Percentiles rank a stretch among this genome's conserved stretches.
phyloP scores from a whole-genome alignment of 768 basidiomycete genomes.

The Lactarius psammicola region DNA sequence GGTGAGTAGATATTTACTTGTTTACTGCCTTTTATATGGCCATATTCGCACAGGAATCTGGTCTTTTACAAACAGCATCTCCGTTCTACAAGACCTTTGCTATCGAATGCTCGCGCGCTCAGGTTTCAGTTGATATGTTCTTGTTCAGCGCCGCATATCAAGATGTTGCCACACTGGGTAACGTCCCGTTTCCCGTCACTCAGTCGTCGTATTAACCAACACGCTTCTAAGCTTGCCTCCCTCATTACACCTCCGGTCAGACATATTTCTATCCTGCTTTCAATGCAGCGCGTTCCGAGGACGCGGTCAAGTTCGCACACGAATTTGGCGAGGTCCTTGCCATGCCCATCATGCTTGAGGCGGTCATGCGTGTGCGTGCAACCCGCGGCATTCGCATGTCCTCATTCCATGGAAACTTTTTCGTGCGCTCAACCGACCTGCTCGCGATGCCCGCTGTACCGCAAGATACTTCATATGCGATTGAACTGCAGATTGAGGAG shows the following conservation, averaged over 20 bases:
- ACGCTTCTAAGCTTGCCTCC: constrained; percentile 66
- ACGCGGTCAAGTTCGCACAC: constrained; percentile 97
- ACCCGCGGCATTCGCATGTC: constrained; percentile 58
- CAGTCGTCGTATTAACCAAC: background rate
- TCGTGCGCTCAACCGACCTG: constrained; percentile 55
- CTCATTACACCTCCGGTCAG: constrained; percentile 96
- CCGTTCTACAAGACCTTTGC: constrained; percentile 98
- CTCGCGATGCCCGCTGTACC: constrained; percentile 57
- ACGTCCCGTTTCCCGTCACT: constrained; percentile 28
- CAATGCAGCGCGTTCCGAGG: constrained; percentile 90
- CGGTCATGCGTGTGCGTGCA: constrained; percentile 97
- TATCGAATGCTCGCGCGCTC: constrained; percentile 95
- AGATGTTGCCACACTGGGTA: constrained; percentile 91
- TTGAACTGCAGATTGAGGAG: constrained; percentile 57
- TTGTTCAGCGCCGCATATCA: constrained; percentile 91
- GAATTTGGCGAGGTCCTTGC: constrained; percentile 93
- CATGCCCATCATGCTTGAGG: constrained; percentile 94
- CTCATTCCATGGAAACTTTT: constrained; percentile 63
- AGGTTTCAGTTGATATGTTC: constrained; percentile 99
- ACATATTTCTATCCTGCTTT: constrained; percentile 99
- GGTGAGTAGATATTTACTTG: constrained; percentile 40
- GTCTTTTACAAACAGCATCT: constrained; percentile 87
- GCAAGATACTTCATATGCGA: constrained; percentile 54
- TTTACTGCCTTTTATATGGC: background rate
- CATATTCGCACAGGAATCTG: constrained; percentile 66